Evolutionary conservation across 1,284 basidiomycete species (phyloP).

Genomic region (Ustilago cynodontis): DNA sequence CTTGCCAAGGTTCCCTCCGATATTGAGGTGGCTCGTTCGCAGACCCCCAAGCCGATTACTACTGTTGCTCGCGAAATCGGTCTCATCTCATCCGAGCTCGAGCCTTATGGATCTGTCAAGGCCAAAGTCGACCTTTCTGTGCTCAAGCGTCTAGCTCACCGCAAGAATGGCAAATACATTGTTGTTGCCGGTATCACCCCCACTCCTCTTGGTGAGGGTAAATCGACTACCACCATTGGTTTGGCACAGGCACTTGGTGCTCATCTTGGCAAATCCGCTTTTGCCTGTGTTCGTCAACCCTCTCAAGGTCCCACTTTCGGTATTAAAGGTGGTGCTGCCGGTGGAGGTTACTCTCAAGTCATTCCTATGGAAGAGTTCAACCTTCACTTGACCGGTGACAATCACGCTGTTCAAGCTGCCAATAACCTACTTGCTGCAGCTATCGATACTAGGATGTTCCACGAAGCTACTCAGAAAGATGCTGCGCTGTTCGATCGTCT

Average conservation of each 20-base stretch:
- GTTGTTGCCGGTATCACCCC: slow-evolving; percentile 97
- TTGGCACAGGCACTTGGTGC: slow-evolving; percentile 96
- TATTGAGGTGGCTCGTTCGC: slow-evolving; percentile 95
- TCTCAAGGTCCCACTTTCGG: slow-evolving; percentile 99
- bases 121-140: slow-evolving; percentile 94
- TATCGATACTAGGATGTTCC: slow-evolving; percentile 96
- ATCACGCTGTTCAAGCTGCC: slow-evolving; percentile 96
- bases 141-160: slow-evolving; percentile 84
- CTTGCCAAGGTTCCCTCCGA: slow-evolving; percentile 82
- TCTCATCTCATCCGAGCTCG: slow-evolving; percentile 85
- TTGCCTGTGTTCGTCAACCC: slow-evolving; percentile 98
- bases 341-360: slow-evolving; percentile 98
- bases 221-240: slow-evolving; percentile 98
- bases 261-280: slow-evolving; percentile 89
- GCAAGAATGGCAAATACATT: slow-evolving; percentile 96
- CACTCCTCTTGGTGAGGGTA: slow-evolving; percentile 96
- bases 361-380: slow-evolving; percentile 99
- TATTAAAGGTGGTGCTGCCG: slow-evolving; percentile 98
- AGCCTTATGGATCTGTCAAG: slow-evolving; percentile 95
- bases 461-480: slow-evolving; percentile 94
- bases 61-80: slow-evolving; percentile 91
- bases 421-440: slow-evolving; percentile 98
- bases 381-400: slow-evolving; percentile 95
- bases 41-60: slow-evolving; percentile 89
- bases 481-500: slow-evolving; percentile 93